phyloP scores from a whole-genome alignment of 257 asterid species.

The Solanum piurae region DNA sequence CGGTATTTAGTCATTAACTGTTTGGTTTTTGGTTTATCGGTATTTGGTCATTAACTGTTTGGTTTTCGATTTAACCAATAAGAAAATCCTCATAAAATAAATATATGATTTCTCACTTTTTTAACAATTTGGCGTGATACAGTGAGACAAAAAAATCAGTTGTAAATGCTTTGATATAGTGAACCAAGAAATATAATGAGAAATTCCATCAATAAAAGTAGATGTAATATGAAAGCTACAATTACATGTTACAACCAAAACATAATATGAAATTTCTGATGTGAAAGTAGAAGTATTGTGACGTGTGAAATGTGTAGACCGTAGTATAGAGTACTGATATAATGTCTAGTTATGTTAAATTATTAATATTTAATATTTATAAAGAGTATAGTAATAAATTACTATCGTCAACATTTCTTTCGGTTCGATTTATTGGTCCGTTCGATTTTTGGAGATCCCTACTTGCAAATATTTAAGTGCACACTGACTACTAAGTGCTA shows the following conservation, averaged over 20 bases:
- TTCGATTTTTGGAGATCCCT: no score
- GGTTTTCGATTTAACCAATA: background rate
- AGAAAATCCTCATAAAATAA: no score
- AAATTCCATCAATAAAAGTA: no score
- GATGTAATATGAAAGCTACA: no score
- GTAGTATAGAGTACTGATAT: background rate
- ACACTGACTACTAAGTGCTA: background rate
- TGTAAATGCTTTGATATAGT: no score
- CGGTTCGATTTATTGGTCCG: no score
- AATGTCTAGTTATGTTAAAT: no score
- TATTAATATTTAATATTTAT: no score
- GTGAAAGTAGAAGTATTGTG: background rate
- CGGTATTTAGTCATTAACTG: no score
- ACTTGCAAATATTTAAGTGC: background rate
- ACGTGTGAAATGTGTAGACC: background rate
- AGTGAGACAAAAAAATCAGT: background rate
- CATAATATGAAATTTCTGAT: background rate
- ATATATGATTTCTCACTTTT: background rate
- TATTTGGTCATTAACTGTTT: background rate
- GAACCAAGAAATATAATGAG: background rate
- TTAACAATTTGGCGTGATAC: background rate
- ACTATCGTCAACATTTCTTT: background rate
- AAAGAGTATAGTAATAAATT: background rate
- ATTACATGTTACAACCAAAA: no score
- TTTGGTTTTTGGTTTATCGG: no score